Base-by-base conservation (phyloP, 306 rosid species). In the Quercus parvula region DNA sequence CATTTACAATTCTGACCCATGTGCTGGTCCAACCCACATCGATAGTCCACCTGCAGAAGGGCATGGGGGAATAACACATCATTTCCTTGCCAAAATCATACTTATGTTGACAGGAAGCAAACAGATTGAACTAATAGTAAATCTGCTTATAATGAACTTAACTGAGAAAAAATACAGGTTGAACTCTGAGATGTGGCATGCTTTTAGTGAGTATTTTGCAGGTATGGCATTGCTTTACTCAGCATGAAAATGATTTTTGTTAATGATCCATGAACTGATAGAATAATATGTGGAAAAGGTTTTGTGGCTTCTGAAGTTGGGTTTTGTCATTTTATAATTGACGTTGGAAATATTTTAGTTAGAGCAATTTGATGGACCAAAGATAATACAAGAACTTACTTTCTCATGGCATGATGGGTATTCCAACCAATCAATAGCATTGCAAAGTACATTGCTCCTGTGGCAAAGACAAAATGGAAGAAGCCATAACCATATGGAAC, bases 391-490 rank as follows among this genome's bases (percentile, higher is more conserved):
- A 68, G 70, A 69, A 69, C 85, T 35, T 88, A 92, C 99, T 84
- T 90, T 86, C 75, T 86, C 88, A 96, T 96, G 49, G 87, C 68
- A 77, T 88, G 98, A 62, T 96, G 91, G 80, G 92, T 83, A 74
- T 91, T 90, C 99, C 99, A 96, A 79, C 99, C 95, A 61, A 90
- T 84, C 83, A 96, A 84, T 25, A 96, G 88, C 99, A 96, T 96
- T 7, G 98, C 99, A 70, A 96, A 96, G 89, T 96, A 93, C 99
- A 96, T 96, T 54, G 99, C 98, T 71, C 99, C 99, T 0, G 97
- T 91, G 49, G 99, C 97, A 52, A 96, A 96, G 73, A 96, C 99
- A 61, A 96, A 86, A 79, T 96, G 99, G 83, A 96, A 96, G 90
- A 96, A 96, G 25, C 99, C 99, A 79, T 96, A 96, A 76, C 99